Base-by-base conservation (phyloP, 352 stramenopile genomes). In the Peronospora tabacina region DNA sequence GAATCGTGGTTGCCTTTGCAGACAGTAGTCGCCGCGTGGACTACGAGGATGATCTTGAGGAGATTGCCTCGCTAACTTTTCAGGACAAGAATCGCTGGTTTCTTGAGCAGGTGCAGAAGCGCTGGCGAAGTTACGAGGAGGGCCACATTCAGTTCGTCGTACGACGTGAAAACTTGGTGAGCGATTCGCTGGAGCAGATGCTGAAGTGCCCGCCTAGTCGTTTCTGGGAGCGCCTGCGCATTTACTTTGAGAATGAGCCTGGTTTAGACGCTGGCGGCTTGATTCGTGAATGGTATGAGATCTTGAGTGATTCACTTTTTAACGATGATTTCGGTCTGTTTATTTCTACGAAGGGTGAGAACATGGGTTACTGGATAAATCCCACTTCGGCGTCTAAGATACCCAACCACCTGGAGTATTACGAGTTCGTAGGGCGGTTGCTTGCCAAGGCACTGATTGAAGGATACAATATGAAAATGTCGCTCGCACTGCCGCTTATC, bases 381-480 rank as follows among this genome's bases (percentile, higher is more conserved):
- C 85, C 85, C 8, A 69, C 72, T 7, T 90, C 78, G 15, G 77
- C 70, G 7, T 80, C 75, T 6, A 81, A 81, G 32, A 64, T 83
- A 33, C 87, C 95, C 8, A 81, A 98, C 56, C 93, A 98, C 66
- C 53, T 98, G 28, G 64, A 88, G 44, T 98, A 98, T 68, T 99
- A 97, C 66, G 86, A 97, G 58, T 98, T 98, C 50, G 69, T 98
- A 17, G 95, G 93, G 11, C 75, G 95, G 9, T 68, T 98, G 36
- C 74, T 99, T 57, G 95, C 87, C 2, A 98, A 98, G 72, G 95
- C 96, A 2, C 67, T 99, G 45, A 85, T 90, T 44, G 96, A 98
- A 63, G 80, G 90, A 53, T 95, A 98, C 68, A 84, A 98, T 44
- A 96, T 98, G 43, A 85, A 92, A 58, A 95, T 95, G 56, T 97